Percentiles rank a stretch among this genome's conserved stretches.
These are phyloP conservation scores for Lenzites betulinus DNA, from an alignment of 768 basidiomycete genomes.

Conservation along the genomic window DNA sequence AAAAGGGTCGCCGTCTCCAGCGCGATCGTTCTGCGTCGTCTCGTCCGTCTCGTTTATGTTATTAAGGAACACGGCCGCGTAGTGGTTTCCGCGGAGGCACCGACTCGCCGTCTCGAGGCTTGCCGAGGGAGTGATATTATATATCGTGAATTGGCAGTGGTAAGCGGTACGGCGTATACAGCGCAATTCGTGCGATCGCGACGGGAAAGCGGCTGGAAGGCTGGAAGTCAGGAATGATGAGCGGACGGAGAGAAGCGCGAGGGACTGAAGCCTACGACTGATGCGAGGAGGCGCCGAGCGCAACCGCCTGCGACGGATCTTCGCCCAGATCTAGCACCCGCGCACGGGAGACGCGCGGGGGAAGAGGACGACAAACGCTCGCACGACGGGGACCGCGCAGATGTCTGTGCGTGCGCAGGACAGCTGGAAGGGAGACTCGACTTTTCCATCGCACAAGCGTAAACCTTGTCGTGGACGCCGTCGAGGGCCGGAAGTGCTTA, in stretches of 20 bases:
- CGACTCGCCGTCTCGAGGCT: background rate
- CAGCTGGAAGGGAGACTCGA: conserved; percentile 8
- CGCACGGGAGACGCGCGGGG: background rate
- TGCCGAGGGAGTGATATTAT: too few species aligned
- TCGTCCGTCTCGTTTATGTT: background rate
- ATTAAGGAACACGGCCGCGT: conserved; percentile 12
- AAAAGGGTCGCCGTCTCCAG: background rate
- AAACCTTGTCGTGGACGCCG: background rate
- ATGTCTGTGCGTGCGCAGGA: background rate
- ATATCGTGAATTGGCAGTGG: background rate
- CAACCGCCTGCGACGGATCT: background rate
- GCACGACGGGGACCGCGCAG: conserved; percentile 13
- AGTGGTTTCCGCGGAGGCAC: background rate
- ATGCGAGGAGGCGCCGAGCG: background rate
- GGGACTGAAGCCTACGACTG: background rate
- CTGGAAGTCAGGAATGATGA: too few species aligned
- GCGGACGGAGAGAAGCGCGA: conserved; percentile 10
- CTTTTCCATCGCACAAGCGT: conserved; percentile 3
- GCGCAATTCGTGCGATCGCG: background rate
- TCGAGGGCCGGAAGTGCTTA: background rate
- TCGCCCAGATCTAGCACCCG: background rate
- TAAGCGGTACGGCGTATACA: background rate
- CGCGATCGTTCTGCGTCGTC: background rate
- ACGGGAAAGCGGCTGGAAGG: conserved; percentile 4
- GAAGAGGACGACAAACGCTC: background rate